A percentile compares a stretch with the other conserved stretches of the same genome.
phyloP scores from a whole-genome alignment of 192 early-diverging fungal genomes.

The Entomortierella lignicola region DNA sequence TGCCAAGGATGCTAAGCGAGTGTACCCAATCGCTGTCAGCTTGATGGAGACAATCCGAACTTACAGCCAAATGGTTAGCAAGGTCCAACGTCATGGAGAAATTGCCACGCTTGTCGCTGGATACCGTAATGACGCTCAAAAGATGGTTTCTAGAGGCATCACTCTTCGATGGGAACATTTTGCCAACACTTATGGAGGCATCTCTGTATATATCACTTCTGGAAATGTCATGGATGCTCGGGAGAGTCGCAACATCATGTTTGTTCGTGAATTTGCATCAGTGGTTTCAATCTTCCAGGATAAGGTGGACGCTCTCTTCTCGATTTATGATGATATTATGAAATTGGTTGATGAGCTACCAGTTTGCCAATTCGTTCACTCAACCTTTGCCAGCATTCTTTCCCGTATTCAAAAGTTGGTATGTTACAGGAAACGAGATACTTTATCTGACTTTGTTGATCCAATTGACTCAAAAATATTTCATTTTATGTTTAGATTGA shows the following conservation, averaged over 20 bases:
- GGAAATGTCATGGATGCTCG: slow-evolving; percentile 66
- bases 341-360: slow-evolving; percentile 85
- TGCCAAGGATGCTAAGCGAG: slow-evolving; percentile 95
- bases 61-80: slow-evolving; percentile 86
- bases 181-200: slow-evolving; percentile 74
- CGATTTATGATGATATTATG: slow-evolving; percentile 86
- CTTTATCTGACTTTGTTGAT: no score
- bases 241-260: slow-evolving; percentile 90
- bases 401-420: slow-evolving; percentile 88
- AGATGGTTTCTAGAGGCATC: slow-evolving; percentile 82
- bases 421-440: slow-evolving; percentile 7
- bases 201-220: slow-evolving; percentile 33
- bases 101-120: slow-evolving; percentile 87
- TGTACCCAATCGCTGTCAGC: slow-evolving; percentile 98
- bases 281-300: slow-evolving; percentile 95
- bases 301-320: slow-evolving; percentile 87
- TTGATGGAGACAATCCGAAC: slow-evolving; percentile 95
- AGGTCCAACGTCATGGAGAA: slow-evolving; percentile 79
- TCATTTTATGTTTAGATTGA: slow-evolving; percentile 71
- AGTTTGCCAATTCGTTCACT: slow-evolving; percentile 78
- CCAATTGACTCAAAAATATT: background rate
- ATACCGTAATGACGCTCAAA: slow-evolving; percentile 96
- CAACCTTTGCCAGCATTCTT: slow-evolving; percentile 75
- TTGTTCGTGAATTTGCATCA: slow-evolving; percentile 95
- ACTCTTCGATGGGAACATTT: slow-evolving; percentile 96